Percentiles rank a stretch among this genome's conserved stretches.
Conservation (phyloP, 257 asterid genomes). For the Nicotiana sylvestris region DNA sequence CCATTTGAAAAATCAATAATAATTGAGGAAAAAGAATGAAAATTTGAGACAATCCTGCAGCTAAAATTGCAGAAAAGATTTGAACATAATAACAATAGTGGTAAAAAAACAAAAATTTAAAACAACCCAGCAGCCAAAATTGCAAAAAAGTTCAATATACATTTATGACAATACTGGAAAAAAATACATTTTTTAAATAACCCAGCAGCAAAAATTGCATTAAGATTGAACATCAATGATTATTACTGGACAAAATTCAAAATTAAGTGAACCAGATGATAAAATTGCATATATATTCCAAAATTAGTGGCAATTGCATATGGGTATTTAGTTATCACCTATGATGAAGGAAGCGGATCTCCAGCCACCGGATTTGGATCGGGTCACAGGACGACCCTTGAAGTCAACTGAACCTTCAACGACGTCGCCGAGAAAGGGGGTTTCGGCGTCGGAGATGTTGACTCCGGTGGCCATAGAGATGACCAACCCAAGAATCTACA, state of each 20-base stretch:
- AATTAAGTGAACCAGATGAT: background rate
- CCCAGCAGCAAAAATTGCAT: background rate
- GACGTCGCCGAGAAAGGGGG: conserved; percentile 12
- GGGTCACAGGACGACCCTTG: conserved; percentile 24
- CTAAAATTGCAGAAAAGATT: background rate
- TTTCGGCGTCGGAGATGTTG: conserved; percentile 14
- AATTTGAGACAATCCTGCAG: background rate
- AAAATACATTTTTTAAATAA: background rate
- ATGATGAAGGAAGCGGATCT: conserved; percentile 36
- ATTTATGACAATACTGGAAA: background rate
- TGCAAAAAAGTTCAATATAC: background rate
- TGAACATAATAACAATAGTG: background rate
- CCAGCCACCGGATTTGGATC: conserved; percentile 33
- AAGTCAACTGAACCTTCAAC: conserved; percentile 28
- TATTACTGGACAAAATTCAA: background rate
- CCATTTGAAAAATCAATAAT: background rate
- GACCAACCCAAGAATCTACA: background rate
- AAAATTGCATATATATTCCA: background rate
- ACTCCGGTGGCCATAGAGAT: conserved; percentile 6
- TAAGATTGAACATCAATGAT: background rate
- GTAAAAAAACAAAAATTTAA: background rate
- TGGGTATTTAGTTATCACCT: conserved; percentile 11
- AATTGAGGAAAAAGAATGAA: background rate
- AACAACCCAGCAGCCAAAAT: background rate
- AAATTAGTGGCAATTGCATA: background rate